Percentiles rank a stretch among this genome's conserved stretches.
These are phyloP conservation scores for Komagataella ulmi DNA, from an alignment of 805 yeast genomes.

Conservation along the genomic window DNA sequence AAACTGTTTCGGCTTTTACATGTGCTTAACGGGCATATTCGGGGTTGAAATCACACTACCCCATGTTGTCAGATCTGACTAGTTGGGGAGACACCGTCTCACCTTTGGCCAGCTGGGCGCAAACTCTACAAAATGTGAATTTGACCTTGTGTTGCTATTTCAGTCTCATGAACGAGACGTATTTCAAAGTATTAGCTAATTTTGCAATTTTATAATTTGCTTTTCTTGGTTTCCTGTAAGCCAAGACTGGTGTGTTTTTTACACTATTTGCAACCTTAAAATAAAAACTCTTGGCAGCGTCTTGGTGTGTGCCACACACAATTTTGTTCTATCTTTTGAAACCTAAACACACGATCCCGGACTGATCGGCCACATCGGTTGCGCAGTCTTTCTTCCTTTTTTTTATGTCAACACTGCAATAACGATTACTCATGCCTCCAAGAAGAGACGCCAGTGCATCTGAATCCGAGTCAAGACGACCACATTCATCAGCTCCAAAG, in stretches of 20 bases:
- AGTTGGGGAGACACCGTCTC: not conserved
- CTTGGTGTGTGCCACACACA: not conserved
- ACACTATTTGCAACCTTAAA: not conserved
- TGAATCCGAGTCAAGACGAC: slow-evolving; percentile 18
- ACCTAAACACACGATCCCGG: not conserved
- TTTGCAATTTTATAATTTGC: not conserved
- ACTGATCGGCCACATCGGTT: not conserved
- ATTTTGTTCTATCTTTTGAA: not conserved
- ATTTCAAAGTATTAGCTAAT: not conserved
- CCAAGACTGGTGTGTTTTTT: not conserved
- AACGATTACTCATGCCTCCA: not conserved
- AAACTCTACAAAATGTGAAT: not conserved
- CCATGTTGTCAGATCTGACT: not conserved
- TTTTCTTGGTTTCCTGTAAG: not conserved
- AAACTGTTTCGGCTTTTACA: not conserved
- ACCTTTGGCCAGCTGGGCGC: not conserved
- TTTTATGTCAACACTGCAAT: not conserved
- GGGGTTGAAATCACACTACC: not conserved
- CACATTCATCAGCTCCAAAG: slow-evolving; percentile 20
- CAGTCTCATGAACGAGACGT: not conserved
- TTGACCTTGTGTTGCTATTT: not conserved
- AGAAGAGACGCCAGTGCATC: slow-evolving; percentile 4
- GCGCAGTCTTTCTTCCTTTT: not conserved
- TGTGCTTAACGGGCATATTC: not conserved
- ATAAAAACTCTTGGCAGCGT: not conserved